phyloP scores from a whole-genome alignment of 2,329 filamentous ascomycete species.

The Lojkania enalia region DNA sequence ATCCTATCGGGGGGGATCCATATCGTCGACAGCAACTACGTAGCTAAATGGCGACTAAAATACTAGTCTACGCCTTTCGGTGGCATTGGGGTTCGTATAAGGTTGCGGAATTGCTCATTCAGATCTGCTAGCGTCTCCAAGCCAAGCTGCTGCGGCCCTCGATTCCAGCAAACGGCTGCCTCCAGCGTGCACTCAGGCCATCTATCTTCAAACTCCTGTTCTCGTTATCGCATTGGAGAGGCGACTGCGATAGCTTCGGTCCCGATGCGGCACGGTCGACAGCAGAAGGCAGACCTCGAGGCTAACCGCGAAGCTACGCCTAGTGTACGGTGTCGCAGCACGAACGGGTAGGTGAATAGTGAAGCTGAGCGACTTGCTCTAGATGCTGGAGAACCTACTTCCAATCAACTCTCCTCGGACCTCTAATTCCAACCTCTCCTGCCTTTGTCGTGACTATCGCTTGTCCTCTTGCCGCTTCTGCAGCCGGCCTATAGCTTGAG shows the following conservation, averaged over 20 bases:
- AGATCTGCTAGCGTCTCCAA: background rate
- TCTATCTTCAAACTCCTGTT: constrained; percentile 22
- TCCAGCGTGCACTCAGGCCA: constrained; percentile 22
- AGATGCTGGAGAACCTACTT: constrained; percentile 1
- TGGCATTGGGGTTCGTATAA: no score
- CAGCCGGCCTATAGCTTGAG: background rate
- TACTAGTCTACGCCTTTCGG: no score
- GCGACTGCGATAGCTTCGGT: constrained; percentile 8
- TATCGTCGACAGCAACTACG: no score
- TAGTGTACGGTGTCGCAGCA: constrained; percentile 7
- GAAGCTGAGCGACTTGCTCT: constrained; percentile 11
- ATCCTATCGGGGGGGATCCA: no score
- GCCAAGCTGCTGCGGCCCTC: constrained; percentile 19
- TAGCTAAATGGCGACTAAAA: no score
- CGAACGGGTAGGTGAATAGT: constrained; percentile 3
- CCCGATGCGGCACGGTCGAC: constrained; percentile 1
- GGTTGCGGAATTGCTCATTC: background rate
- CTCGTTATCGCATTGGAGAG: constrained; percentile 25
- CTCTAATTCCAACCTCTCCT: constrained; percentile 1
- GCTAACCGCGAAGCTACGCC: constrained; percentile 10
- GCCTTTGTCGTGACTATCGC: constrained; percentile 2
- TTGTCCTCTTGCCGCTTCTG: constrained; percentile 1
- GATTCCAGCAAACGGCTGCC: constrained; percentile 10
- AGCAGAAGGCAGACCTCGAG: constrained; percentile 10
- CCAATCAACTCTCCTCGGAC: constrained; percentile 4